Conservation (phyloP, 371 early-diverging fungal genomes). For the Rozella allomycis region DNA sequence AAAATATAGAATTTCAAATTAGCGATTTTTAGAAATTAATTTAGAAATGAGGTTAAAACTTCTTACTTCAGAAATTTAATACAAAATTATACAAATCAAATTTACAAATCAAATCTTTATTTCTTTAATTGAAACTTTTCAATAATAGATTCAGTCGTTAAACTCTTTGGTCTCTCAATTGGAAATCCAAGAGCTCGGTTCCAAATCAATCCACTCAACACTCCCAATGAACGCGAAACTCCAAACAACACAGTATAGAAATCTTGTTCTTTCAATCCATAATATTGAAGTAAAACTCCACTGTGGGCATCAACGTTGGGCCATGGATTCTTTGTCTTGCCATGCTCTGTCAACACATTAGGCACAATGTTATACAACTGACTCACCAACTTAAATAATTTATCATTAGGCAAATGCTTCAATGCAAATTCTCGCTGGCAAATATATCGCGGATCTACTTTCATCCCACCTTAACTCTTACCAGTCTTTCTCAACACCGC, state of each 20-base stretch:
- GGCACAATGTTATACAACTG: conserved; percentile 91
- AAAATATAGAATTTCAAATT: too few relatives aligned
- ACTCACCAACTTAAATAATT: conserved; percentile 83
- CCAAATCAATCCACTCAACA: conserved; percentile 81
- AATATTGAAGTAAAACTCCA: conserved; percentile 89
- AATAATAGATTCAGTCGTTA: too few relatives aligned
- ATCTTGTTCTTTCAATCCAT: conserved; percentile 88
- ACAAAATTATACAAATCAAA: too few relatives aligned
- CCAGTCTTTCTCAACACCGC: conserved; percentile 92
- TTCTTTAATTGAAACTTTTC: too few relatives aligned
- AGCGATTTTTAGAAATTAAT: too few relatives aligned
- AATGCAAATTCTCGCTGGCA: conserved; percentile 96
- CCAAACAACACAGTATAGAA: conserved; percentile 97
- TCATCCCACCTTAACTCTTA: neutral
- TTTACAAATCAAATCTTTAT: too few relatives aligned
- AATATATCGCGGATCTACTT: conserved; percentile 80
- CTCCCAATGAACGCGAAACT: conserved; percentile 91
- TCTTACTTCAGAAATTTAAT: too few relatives aligned
- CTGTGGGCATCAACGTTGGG: conserved; percentile 98
- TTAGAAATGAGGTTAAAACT: too few relatives aligned
- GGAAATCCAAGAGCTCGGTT: conserved; percentile 87
- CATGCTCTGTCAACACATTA: conserved; percentile 87
- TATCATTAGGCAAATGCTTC: conserved; percentile 89
- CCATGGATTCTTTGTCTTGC: conserved; percentile 99
- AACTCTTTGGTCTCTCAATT: conserved; percentile 39